Evolutionary conservation across 768 basidiomycete species (phyloP).

Genomic region (Chlorophyllum brunneum): DNA sequence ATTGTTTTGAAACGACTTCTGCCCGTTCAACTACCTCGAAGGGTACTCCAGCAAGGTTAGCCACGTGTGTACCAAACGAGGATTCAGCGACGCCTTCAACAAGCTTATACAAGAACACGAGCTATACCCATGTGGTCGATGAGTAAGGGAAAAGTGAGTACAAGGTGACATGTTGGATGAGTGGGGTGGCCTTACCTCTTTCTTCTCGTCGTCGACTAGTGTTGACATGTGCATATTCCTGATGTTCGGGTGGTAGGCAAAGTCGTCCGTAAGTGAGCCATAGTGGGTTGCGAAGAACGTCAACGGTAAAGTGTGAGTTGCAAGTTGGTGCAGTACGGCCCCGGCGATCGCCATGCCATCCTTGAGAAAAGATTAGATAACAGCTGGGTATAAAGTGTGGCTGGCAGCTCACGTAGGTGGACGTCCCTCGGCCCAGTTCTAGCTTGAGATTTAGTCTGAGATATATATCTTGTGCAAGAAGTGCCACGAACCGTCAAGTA

Average conservation of each 20-base stretch:
- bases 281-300: conserved; percentile 99
- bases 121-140: no score
- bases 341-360: conserved; percentile 99
- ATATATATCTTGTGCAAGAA: neutral
- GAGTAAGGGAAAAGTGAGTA: neutral
- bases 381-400: neutral
- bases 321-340: conserved; percentile 90
- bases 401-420: conserved; percentile 74
- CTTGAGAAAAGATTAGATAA: conserved; percentile 28
- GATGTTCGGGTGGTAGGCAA: conserved; percentile 87
- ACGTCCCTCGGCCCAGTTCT: conserved; percentile 96
- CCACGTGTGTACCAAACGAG: conserved; percentile 93
- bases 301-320: conserved; percentile 86
- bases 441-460: conserved; percentile 10
- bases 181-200: conserved; percentile 51
- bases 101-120: conserved; percentile 94
- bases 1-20: conserved; percentile 80
- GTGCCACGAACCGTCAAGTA: conserved; percentile 76
- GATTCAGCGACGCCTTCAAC: conserved; percentile 82
- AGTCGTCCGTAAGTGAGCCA: conserved; percentile 93
- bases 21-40: conserved; percentile 82
- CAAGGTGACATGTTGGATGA: conserved; percentile 2
- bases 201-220: conserved; percentile 86
- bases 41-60: conserved; percentile 91
- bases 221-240: conserved; percentile 96